Conservation (phyloP, 73 alveolate species). For the Paramecium pentaurelia region DNA sequence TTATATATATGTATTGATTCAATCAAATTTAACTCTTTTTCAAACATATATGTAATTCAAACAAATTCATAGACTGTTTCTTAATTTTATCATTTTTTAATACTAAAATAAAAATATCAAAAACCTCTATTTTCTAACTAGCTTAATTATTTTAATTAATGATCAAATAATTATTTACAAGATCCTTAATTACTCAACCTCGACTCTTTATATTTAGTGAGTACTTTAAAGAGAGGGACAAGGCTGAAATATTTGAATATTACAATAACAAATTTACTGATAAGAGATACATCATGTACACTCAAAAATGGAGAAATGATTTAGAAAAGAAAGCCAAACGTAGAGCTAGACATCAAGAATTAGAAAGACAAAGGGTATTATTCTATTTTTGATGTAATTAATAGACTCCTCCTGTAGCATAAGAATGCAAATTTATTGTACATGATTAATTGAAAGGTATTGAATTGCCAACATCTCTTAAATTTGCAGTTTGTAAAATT, state of each 20-base stretch:
- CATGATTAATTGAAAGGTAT: constrained; percentile 21
- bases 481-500: constrained; percentile 71
- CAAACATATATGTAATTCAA: background rate
- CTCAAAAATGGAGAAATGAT: constrained; percentile 21
- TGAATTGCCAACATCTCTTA: constrained; percentile 41
- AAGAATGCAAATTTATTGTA: background rate
- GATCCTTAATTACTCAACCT: background rate
- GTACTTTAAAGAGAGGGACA: constrained; percentile 22
- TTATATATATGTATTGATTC: background rate
- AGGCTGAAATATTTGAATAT: constrained; percentile 7
- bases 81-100: background rate
- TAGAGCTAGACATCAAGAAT: constrained; percentile 13
- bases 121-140: background rate
- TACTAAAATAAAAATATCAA: background rate
- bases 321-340: constrained; percentile 13
- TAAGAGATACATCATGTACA: background rate
- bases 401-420: background rate
- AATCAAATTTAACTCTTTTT: background rate
- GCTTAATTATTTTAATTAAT: background rate
- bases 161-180: background rate
- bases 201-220: constrained; percentile 1
- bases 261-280: background rate
- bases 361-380: constrained; percentile 16
- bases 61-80: background rate
- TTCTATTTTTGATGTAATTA: background rate